Evolutionary conservation across 257 asterid species (phyloP), one percentile per base, ranked within the genome.

Genomic region (Coffea eugenioides): DNA sequence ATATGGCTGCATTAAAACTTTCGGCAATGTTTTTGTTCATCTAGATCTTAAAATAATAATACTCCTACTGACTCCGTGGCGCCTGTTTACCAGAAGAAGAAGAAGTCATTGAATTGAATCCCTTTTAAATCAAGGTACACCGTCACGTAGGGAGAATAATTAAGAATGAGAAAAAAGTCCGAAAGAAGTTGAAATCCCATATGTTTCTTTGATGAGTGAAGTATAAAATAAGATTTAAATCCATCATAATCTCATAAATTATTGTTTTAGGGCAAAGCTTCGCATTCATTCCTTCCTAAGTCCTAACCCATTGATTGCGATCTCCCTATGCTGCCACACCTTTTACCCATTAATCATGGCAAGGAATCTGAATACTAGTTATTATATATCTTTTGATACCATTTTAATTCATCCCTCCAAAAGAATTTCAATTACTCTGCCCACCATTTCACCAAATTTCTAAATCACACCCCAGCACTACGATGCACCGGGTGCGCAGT

Each of bases 241-340:
- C 25, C 69, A 84, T 84, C 83, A 82, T 68, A 82, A 76, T 83
- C 77, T 80, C 78, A 77, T 31, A 31, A 31, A 31, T 31, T 31
- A 31, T 31, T 31, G 31, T 31, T 80, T 78, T 79, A 67, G 81
- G 86, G 87, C 87, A 73, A 85, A 84, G 48, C 84, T 84, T 88
- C 85, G 57, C 56, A 78, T 68, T 89, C 91, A 81, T n/a, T n/a
- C n/a, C n/a, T 73, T 74, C 77, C 83, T 80, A 82, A 77, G 70
- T 74, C 77, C 83, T 80, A 82, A 77, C 90, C 62, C 84, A 75
- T 84, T 84, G 88, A 90, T 85, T 79, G 82, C 39, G 89, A 91
- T 77, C 74, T 81, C 78, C 48, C 41, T 69, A 69, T n/a, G n/a
- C n/a, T 20, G 8, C 10, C 14, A 10, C 14, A 10, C 2, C 87